Evolutionary conservation across 345 rosid genomes (phyloP).

Genomic region (Gynandropsis gynandra): DNA sequence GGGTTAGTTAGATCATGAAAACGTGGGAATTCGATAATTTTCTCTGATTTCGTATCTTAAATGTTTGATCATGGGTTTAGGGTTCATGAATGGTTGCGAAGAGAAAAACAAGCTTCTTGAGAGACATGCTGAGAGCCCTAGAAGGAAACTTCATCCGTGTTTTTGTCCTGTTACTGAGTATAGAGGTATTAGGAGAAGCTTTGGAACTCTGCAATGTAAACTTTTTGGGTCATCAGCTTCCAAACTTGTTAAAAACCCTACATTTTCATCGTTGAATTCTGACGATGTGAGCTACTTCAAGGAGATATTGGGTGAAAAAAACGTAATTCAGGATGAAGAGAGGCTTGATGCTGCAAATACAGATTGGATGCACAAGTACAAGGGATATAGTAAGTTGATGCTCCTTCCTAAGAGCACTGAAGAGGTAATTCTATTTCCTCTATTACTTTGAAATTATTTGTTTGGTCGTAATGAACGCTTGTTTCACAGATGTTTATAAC

Average conservation of each 20-base stretch:
- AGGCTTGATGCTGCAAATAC: slow-evolving; percentile 57
- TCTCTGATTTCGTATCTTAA: neutral
- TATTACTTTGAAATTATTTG: neutral
- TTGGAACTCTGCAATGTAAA: slow-evolving; percentile 31
- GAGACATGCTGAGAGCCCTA: slow-evolving; percentile 3
- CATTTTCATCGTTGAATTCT: slow-evolving; percentile 52
- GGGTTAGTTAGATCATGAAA: slow-evolving; percentile 9
- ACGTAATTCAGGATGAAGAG: slow-evolving; percentile 73
- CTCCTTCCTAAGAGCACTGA: slow-evolving; percentile 66
- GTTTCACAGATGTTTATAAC: neutral
- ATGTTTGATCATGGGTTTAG: slow-evolving; percentile 21
- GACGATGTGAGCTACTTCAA: slow-evolving; percentile 63
- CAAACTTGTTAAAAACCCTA: slow-evolving; percentile 48
- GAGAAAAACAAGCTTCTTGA: slow-evolving; percentile 17
- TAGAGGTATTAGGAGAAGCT: slow-evolving; percentile 14
- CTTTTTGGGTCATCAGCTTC: slow-evolving; percentile 39
- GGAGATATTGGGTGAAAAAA: slow-evolving; percentile 58
- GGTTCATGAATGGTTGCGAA: slow-evolving; percentile 17
- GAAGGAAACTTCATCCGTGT: slow-evolving; percentile 4
- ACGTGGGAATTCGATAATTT: neutral
- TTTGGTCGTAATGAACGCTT: neutral
- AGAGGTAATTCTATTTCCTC: slow-evolving; percentile 39
- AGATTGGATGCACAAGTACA: slow-evolving; percentile 93
- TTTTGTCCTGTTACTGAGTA: slow-evolving; percentile 4
- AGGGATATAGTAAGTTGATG: slow-evolving; percentile 74